Conservation (phyloP, 2,329 filamentous ascomycete species). For the Nemania sp. region DNA sequence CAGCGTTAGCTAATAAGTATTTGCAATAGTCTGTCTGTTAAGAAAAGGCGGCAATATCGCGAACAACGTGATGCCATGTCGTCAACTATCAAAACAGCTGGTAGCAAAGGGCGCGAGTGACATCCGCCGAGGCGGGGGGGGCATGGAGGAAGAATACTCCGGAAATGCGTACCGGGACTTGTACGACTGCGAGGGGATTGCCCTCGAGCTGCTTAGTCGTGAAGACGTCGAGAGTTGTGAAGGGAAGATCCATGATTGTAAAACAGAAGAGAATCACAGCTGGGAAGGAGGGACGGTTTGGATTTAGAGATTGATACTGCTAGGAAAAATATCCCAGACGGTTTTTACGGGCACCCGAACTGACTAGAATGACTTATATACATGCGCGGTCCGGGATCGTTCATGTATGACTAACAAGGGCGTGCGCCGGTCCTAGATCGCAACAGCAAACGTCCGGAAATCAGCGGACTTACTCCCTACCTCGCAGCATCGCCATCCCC, state of each 20-base stretch:
- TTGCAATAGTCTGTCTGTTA: not conserved
- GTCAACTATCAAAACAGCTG: too few species aligned
- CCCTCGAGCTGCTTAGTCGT: conserved; percentile 56
- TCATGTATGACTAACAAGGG: conserved; percentile 20
- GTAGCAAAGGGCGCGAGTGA: too few species aligned
- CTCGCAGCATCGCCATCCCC: not conserved
- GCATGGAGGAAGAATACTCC: not conserved
- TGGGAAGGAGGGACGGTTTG: too few species aligned
- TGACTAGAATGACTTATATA: not conserved
- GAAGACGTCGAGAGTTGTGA: conserved; percentile 63
- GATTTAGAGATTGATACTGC: not conserved
- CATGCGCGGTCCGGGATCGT: not conserved
- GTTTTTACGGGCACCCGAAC: not conserved
- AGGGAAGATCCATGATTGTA: conserved; percentile 45
- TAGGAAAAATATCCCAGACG: not conserved
- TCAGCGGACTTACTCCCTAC: conserved; percentile 1
- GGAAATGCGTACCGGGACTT: conserved; percentile 48
- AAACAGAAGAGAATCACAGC: not conserved
- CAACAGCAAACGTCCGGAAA: conserved; percentile 5
- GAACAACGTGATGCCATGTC: too few species aligned
- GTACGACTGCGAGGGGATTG: conserved; percentile 65
- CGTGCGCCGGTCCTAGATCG: conserved; percentile 4
- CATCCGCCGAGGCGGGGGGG: too few species aligned
- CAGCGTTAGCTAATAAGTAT: not conserved
- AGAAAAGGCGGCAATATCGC: too few species aligned